phyloP scores from a whole-genome alignment of 2,329 filamentous ascomycete genomes.

The Karstenula rhodostoma region DNA sequence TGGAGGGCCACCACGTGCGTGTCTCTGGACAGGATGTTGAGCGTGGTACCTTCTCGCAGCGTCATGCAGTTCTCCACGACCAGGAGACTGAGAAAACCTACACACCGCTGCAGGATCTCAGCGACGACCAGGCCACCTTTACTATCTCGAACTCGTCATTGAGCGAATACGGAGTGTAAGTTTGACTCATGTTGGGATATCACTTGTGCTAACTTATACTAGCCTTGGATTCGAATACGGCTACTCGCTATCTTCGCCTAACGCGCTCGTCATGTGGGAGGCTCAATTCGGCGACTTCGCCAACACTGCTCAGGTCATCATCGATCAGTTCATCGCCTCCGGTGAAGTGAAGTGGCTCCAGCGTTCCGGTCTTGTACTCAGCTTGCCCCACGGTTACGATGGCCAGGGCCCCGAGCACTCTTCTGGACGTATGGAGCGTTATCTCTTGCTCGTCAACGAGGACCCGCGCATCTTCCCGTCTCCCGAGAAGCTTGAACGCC shows the following conservation, averaged over 20 bases:
- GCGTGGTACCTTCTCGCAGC: slow-evolving; percentile 98
- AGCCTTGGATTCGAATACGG: slow-evolving; percentile 97
- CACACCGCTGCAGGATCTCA: slow-evolving; percentile 88
- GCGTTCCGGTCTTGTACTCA: slow-evolving; percentile 94
- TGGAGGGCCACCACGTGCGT: slow-evolving; percentile 95
- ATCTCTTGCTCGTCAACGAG: slow-evolving; percentile 96
- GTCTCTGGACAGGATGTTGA: slow-evolving; percentile 99
- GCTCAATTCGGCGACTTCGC: slow-evolving; percentile 99
- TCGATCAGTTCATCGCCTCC: slow-evolving; percentile 98
- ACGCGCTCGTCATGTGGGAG: slow-evolving; percentile 99
- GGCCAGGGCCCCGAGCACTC: slow-evolving; percentile 98
- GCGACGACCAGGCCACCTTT: slow-evolving; percentile 92
- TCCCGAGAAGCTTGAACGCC: slow-evolving; percentile 87
- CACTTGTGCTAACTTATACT: slow-evolving; percentile 30
- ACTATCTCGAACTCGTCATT: slow-evolving; percentile 96
- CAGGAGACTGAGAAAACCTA: slow-evolving; percentile 93
- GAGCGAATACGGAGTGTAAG: slow-evolving; percentile 72
- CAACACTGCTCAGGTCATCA: slow-evolving; percentile 99
- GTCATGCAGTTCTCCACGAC: slow-evolving; percentile 96
- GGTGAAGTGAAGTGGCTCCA: slow-evolving; percentile 99
- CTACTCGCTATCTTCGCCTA: slow-evolving; percentile 95
- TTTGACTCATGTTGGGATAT: slow-evolving; percentile 21
- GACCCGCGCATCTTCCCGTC: slow-evolving; percentile 93
- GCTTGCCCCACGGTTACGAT: slow-evolving; percentile 96
- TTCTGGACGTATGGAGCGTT: slow-evolving; percentile 95